Evolutionary conservation across 805 yeast genomes (phyloP), one percentile per base, ranked within the genome.

Genomic region (Hanseniaspora clermontiae): DNA sequence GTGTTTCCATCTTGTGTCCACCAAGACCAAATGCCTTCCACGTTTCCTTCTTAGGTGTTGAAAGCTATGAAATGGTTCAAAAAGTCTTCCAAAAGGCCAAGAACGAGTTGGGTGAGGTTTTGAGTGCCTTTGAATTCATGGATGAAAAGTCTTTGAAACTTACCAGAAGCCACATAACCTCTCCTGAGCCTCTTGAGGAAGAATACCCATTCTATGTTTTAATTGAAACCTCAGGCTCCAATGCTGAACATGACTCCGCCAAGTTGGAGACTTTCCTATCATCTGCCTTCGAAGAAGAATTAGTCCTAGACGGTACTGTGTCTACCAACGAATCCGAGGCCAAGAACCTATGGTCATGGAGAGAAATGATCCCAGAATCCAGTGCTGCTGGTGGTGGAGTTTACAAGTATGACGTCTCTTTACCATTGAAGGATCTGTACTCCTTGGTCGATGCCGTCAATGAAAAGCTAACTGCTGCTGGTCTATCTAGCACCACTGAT

Each of bases 191-290:
- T 7, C 79, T 93, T 54, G 93, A 84, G 62, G 80, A 78, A 27
- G 81, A 82, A 59, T 83, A 86, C 70, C 95, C 96, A 54, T 93
- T 89, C 68, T 91, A 88, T 67, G 82, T 93, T 1, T 75, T 93
- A 59, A 88, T 93, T 63, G 98, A 93, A 74, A 91, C 96, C 12
- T 82, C 93, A n/a, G 98, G 98, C 9, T 88, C 97, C 5, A 86
- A 84, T 67, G 83, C 84, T 62, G 95, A 85, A 43, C 98, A 93
- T 65, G 97, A 93, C 67, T 91, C 86, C 69, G 90, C 81, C 61
- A 93, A 93, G 70, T 76, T 93, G 57, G 95, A 88, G 67, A 67
- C 77, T 0, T 93, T 93, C 69, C 75, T 93, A 66, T 97, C 89
- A 62, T 73, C 73, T 34, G 84, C 83, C 15, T 85, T 93, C 88